phyloP scores from a whole-genome alignment of 805 yeast genomes.

The Nematodospora valgi region DNA sequence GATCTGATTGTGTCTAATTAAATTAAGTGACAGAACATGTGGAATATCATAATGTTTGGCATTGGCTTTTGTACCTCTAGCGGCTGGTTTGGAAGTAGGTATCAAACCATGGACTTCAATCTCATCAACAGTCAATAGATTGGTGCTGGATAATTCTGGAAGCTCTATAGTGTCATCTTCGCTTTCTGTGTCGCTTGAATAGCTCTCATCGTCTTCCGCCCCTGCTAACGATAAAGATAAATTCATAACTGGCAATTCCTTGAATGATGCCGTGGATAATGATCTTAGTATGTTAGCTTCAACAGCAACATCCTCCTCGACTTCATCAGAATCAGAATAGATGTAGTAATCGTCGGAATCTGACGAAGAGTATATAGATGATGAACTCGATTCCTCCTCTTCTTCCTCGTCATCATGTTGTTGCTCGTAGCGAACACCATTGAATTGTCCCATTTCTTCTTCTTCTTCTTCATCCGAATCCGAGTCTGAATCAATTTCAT shows the following conservation, averaged over 20 bases:
- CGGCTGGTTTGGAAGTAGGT: not conserved
- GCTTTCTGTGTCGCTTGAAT: slow-evolving; percentile 9
- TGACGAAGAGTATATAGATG: slow-evolving; percentile 5
- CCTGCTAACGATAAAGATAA: slow-evolving; percentile 12
- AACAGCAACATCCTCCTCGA: slow-evolving; percentile 2
- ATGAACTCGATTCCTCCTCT: slow-evolving; percentile 2
- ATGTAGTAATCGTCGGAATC: slow-evolving; percentile 17
- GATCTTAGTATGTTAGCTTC: slow-evolving; percentile 4
- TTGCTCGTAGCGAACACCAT: slow-evolving; percentile 3
- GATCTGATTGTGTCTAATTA: too few species aligned
- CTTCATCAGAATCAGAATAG: slow-evolving; percentile 13
- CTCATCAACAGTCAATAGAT: slow-evolving; percentile 8
- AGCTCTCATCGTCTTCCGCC: slow-evolving; percentile 12
- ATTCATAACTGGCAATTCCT: slow-evolving; percentile 18
- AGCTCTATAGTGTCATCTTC: slow-evolving; percentile 6
- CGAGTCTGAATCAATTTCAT: slow-evolving; percentile 33
- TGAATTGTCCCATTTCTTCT: slow-evolving; percentile 1
- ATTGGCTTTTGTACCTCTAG: too few species aligned
- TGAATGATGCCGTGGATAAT: slow-evolving; percentile 8
- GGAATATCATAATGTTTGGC: too few species aligned
- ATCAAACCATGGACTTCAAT: slow-evolving; percentile 4
- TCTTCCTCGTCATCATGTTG: slow-evolving; percentile 14
- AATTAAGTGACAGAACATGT: too few species aligned
- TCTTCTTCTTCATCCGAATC: slow-evolving; percentile 7
- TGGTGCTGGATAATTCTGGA: slow-evolving; percentile 10